These are phyloP conservation scores for Venturiaceae sp. DNA, from an alignment of 2,329 filamentous ascomycete genomes.

Conservation along the genomic window DNA sequence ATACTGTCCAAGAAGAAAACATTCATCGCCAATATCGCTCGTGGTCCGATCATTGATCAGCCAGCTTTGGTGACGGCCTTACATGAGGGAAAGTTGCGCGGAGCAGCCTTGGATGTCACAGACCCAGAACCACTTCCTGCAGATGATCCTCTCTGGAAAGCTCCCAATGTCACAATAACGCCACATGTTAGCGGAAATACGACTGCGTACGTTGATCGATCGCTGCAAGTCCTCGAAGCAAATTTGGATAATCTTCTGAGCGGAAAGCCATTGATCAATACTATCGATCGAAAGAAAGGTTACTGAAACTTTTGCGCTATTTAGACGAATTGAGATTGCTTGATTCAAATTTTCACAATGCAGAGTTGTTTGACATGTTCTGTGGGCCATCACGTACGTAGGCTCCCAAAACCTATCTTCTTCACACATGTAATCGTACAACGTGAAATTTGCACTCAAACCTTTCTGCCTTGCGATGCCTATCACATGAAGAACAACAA, in stretches of 20 bases:
- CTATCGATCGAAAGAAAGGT: constrained; percentile 49
- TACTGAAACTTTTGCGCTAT: constrained; percentile 35
- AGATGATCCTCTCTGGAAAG: constrained; percentile 59
- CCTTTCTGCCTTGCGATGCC: too few species aligned
- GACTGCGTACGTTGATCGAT: constrained; percentile 44
- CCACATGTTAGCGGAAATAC: constrained; percentile 53
- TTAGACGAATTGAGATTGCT: neutral
- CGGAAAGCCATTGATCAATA: constrained; percentile 50
- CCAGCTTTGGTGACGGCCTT: constrained; percentile 54
- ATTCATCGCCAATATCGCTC: constrained; percentile 62
- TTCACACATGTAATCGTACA: too few species aligned
- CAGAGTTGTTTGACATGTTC: too few species aligned
- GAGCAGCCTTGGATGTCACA: constrained; percentile 69
- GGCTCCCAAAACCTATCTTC: too few species aligned
- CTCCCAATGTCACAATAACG: constrained; percentile 60
- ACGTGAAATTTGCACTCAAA: too few species aligned
- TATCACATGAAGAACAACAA: too few species aligned
- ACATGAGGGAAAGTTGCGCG: constrained; percentile 43
- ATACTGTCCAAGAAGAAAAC: constrained; percentile 43
- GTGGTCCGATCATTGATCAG: constrained; percentile 54
- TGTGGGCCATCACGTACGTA: neutral
- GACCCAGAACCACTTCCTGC: constrained; percentile 67
- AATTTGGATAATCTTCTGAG: constrained; percentile 45
- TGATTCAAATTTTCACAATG: too few species aligned
- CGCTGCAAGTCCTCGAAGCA: constrained; percentile 46